Conservation (phyloP, 108 stramenopile genomes). For the Skeletonema costatum region DNA sequence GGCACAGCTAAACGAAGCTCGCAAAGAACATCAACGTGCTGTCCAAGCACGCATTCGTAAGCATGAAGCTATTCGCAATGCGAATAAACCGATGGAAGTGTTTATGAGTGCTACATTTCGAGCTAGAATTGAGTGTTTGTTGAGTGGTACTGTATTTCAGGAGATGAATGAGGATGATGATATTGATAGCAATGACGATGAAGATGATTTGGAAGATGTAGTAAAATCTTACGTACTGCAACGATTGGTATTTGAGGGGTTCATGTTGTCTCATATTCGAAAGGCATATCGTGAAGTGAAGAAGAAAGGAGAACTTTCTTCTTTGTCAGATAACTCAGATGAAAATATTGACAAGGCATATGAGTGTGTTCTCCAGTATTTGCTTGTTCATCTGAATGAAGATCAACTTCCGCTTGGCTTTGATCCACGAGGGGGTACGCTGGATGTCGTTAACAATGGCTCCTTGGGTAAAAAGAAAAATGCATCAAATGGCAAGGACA, state of each 20-base stretch:
- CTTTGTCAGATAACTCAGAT: conserved; percentile 18
- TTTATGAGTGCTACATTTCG: conserved; percentile 71
- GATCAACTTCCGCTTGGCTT: conserved; percentile 85
- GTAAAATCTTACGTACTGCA: conserved; percentile 61
- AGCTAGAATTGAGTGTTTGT: conserved; percentile 63
- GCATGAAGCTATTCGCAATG: conserved; percentile 77
- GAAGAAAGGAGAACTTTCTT: not conserved
- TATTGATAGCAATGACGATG: conserved; percentile 26
- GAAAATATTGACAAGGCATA: conserved; percentile 62
- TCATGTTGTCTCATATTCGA: conserved; percentile 62
- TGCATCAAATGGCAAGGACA: not conserved
- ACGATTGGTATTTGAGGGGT: conserved; percentile 77
- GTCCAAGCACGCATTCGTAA: conserved; percentile 61
- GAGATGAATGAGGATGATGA: conserved; percentile 47
- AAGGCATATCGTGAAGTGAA: conserved; percentile 47
- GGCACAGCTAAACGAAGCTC: conserved; percentile 53
- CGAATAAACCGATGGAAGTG: conserved; percentile 77
- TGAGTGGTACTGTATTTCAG: conserved; percentile 47
- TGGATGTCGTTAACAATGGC: conserved; percentile 52
- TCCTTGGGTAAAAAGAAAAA: not conserved
- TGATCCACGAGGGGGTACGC: conserved; percentile 76
- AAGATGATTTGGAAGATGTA: conserved; percentile 44
- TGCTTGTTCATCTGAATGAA: conserved; percentile 78
- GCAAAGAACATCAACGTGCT: conserved; percentile 45
- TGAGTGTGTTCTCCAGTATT: conserved; percentile 83